Base-by-base conservation (phyloP, 169 alveolate species). In the Cryptosporidium sp. region DNA sequence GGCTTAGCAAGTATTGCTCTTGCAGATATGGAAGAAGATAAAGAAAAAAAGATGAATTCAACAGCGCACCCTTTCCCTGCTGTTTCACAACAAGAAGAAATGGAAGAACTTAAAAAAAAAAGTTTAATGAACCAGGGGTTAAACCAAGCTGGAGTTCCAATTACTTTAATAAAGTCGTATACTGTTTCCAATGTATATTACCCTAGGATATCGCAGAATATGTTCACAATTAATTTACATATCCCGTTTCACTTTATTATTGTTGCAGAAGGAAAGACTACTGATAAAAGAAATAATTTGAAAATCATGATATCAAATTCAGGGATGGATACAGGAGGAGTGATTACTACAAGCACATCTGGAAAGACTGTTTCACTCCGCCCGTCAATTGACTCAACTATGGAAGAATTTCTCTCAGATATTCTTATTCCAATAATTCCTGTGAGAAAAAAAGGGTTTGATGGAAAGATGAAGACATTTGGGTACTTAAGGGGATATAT, bases 191-290 rank as follows among this genome's bases (percentile, higher is more conserved):
- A 94, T 69, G 94, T 92, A 31, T 91, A 93, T 71, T 92, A 92
- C 61, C 91, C 94, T 70, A 87, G 91, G 60, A 86, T 92, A 21
- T 93, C 95, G 31, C 94, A 92, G 70, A 89, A 85, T 72, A 86
- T 86, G 75, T 94, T 91, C 67, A 92, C 92, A 56, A 85, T 93
- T n/a, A 93, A 95, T 61, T 92, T 92, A 29, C 93, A 93, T 60
- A 95, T 94, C 29, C 97, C 97, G 8, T 95, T 95, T 62, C 92
- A 94, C 42, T 93, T 95, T 71, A 92, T 95, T 62, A 60, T 95
- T 48, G 95, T 93, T 35, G 93, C 93, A 9, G 97, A 95, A 73
- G 97, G 97, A 21, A 87, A 85, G 61, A 92, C 93, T 68, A 91
- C 93, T 42, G 86, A 80, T 51, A 73, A 65, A 26, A 91, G 80